Percentiles rank a stretch among this genome's conserved stretches.
These are phyloP conservation scores for Pseudomicrostroma phylloplanum DNA, from an alignment of 1,284 basidiomycete genomes.

Conservation along the genomic window DNA sequence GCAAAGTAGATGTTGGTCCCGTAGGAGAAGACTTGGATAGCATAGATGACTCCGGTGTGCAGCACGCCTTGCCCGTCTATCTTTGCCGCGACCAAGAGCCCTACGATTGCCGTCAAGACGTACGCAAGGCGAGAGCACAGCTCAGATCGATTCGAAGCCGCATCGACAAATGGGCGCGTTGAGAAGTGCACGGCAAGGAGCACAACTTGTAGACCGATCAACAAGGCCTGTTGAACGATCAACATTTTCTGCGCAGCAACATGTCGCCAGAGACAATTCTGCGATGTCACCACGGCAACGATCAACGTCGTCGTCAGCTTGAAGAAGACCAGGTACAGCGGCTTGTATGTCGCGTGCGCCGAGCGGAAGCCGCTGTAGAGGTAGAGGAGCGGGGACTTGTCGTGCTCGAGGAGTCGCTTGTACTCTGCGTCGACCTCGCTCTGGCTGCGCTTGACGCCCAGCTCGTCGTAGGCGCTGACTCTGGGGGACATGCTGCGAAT, in stretches of 20 bases:
- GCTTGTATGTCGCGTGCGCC: slow-evolving; percentile 44
- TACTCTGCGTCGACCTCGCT: slow-evolving; percentile 68
- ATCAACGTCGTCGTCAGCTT: slow-evolving; percentile 66
- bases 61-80: slow-evolving; percentile 35
- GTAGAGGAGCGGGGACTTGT: slow-evolving; percentile 66
- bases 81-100: slow-evolving; percentile 55
- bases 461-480: slow-evolving; percentile 65
- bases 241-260: slow-evolving; percentile 57
- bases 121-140: slow-evolving; percentile 67
- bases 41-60: slow-evolving; percentile 38
- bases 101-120: slow-evolving; percentile 61
- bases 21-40: slow-evolving; percentile 28
- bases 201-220: slow-evolving; percentile 59
- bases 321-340: slow-evolving; percentile 52
- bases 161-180: slow-evolving; percentile 64
- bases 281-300: slow-evolving; percentile 60
- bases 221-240: slow-evolving; percentile 62
- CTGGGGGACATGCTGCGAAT: slow-evolving; percentile 62
- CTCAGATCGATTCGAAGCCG: slow-evolving; percentile 69
- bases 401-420: slow-evolving; percentile 61
- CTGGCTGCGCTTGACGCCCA: slow-evolving; percentile 59
- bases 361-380: slow-evolving; percentile 58
- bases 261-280: slow-evolving; percentile 69
- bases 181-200: slow-evolving; percentile 62
- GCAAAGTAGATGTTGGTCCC: slow-evolving; percentile 41